Evolutionary conservation across 2,329 filamentous ascomycete genomes (phyloP).

Genomic region (Colletotrichum lupini): DNA sequence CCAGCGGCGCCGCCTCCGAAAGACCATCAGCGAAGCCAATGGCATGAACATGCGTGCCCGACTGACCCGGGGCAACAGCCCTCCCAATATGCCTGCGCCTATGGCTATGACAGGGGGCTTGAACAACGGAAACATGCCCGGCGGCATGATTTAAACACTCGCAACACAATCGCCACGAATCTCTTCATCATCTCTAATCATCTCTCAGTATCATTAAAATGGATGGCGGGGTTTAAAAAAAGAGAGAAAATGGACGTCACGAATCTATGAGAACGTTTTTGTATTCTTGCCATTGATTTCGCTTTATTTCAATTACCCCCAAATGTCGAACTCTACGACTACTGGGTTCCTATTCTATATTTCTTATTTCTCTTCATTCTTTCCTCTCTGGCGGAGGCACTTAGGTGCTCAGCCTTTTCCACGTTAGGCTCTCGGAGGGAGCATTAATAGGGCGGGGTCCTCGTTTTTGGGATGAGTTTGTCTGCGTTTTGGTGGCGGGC

Average conservation of each 20-base stretch:
- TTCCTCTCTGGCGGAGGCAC: background rate
- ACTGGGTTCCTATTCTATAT: constrained; percentile 25
- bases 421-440: constrained; percentile 31
- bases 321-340: background rate
- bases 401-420: background rate
- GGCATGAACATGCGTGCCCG: constrained; percentile 45
- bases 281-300: constrained; percentile 6
- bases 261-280: constrained; percentile 33
- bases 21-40: constrained; percentile 54
- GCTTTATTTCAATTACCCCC: constrained; percentile 4
- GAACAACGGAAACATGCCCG: constrained; percentile 46
- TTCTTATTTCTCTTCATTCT: constrained; percentile 11
- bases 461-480: constrained; percentile 4
- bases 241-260: constrained; percentile 27
- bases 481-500: constrained; percentile 17
- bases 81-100: constrained; percentile 41
- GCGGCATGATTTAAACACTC: constrained; percentile 57
- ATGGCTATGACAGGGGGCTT: constrained; percentile 43
- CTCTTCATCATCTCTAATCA: constrained; percentile 2
- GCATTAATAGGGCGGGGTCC: constrained; percentile 25
- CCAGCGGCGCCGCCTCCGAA: constrained; percentile 54
- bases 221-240: constrained; percentile 8
- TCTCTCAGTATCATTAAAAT: constrained; percentile 4
- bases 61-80: constrained; percentile 39
- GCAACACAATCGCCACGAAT: background rate